Base-by-base conservation (phyloP, 1,284 basidiomycete genomes). In the Boletus sp. region DNA sequence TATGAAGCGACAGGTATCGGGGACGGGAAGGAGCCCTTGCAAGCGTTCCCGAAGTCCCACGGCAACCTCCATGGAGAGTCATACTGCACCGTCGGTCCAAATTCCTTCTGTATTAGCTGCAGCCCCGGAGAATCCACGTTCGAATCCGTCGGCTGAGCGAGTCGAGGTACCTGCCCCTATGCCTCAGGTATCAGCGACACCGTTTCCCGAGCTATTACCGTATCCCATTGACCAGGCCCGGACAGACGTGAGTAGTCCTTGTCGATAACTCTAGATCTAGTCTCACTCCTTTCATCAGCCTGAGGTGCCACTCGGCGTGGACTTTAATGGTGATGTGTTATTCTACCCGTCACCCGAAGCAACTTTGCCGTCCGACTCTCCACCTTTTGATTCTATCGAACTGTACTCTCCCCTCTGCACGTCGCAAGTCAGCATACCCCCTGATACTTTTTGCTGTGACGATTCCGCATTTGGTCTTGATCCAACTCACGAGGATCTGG, bases 1-100 rank as follows among this genome's bases (percentile, higher is more conserved):
- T 3, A 62, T 69, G 57, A 75, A 74, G 57, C 68, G 70, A 26
- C 61, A 59, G 19, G 20, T 54, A 46, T 55, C 59, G 20, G 46
- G 61, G 53, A 50, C 65, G 58, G 54, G 64, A 58, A 57, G 58
- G 38, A 32, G 42, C 44, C 45, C 59, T 52, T 32, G 47, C 36
- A 50, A 60, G 44, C 54, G 56, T 48, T 44, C 51, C 22, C 34
- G 44, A 25, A 29, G 25, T 49, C 42, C 53, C 16, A 32, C 19
- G 17, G 14, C 23, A 10, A 2, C 9, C 8, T 30, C 45, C 5
- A 17, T 34, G 29, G 51, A 48, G 20, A 25, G 33, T n/a, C 48
- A 12, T 12, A 47, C 37, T 26, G 27, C 29, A 3, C n/a, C 36
- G 6, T 48, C 50, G 12, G 13, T 25, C 10, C 41, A 39, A 10